Conservation (phyloP, 1,139 yeast species). For the Candida anutae region DNA sequence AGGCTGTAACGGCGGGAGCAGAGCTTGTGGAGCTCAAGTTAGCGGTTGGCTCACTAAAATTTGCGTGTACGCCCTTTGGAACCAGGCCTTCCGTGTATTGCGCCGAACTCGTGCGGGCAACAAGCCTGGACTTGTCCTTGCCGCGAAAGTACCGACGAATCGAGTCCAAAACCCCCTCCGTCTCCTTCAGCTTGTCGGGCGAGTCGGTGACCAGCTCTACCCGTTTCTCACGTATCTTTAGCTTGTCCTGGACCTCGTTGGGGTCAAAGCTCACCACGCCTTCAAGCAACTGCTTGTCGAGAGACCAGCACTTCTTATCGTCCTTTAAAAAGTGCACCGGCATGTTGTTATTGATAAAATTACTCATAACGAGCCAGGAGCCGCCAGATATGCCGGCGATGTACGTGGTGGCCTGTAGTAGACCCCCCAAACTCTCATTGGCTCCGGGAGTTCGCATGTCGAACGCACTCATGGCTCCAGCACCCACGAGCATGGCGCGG, state of each 20-base stretch:
- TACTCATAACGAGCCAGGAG: constrained; percentile 53
- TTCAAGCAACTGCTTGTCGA: constrained; percentile 42
- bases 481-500: constrained; percentile 59
- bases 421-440: constrained; percentile 32
- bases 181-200: not conserved
- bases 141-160: constrained; percentile 1
- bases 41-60: no score
- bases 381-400: constrained; percentile 69
- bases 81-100: no score
- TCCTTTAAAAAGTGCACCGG: constrained; percentile 29
- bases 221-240: not conserved
- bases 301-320: constrained; percentile 26
- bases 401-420: constrained; percentile 47
- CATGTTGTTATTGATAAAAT: constrained; percentile 36
- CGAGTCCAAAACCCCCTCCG: constrained; percentile 1
- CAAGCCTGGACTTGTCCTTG: constrained; percentile 1
- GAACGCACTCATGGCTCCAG: constrained; percentile 51
- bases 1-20: no score
- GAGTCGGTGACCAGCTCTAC: no score
- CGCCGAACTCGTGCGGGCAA: no score
- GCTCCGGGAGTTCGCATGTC: constrained; percentile 36
- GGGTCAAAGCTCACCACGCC: constrained; percentile 48
- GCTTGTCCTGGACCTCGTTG: constrained; percentile 4
- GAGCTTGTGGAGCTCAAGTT: not conserved
- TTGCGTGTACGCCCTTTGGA: not conserved